Base-by-base conservation (phyloP, 371 early-diverging fungal species). In the Catenaria anguillulae region DNA sequence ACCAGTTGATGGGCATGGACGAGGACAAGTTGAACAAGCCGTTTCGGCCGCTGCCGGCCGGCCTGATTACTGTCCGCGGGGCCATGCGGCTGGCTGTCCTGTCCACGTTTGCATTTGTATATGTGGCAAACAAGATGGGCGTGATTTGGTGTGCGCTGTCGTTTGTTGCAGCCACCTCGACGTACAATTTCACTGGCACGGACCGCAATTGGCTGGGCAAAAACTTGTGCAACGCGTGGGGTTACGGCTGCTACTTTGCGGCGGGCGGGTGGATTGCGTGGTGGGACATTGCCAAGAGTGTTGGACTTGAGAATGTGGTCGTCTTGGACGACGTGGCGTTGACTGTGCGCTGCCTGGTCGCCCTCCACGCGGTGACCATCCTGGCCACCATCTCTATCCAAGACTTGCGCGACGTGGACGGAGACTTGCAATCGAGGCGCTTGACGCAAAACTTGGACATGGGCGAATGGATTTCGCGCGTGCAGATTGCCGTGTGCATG, bases 201-300 rank as follows among this genome's bases (percentile, higher is more conserved):
- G 52, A 50, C 52, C 26, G 29, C 15, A 15, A 29, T 31, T 50
- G 52, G 52, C 15, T 50, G 21, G 52, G 52, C 31, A 50, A 50
- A 31, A 50, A 50, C 31, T 31, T 50, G 31, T 50, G 29, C 52
- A 50, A 50, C 52, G 52, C 52, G 29, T 50, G 52, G 52, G 52
- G 52, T 17, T 50, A 50, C 52, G 52, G 52, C 21, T 50, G 52
- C 52, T 50, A 15, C 19, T 50, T 50, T 31, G 52, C 52, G 6
- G 52, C 52, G 29, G 52, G 52, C 29, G 52, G 15, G 26, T 50
- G 52, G 52, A 26, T 50, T 31, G 52, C 52, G 31, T 8, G 8
- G 15, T 26, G 21, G 13, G 52, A 50, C 29, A 40, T 40, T 17
- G 40, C 40, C 40, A 5, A 5, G 10, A n/a, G n/a, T n/a, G n/a